Evolutionary conservation across 2,329 filamentous ascomycete genomes (phyloP).

Genomic region (Metarhizium brunneum): DNA sequence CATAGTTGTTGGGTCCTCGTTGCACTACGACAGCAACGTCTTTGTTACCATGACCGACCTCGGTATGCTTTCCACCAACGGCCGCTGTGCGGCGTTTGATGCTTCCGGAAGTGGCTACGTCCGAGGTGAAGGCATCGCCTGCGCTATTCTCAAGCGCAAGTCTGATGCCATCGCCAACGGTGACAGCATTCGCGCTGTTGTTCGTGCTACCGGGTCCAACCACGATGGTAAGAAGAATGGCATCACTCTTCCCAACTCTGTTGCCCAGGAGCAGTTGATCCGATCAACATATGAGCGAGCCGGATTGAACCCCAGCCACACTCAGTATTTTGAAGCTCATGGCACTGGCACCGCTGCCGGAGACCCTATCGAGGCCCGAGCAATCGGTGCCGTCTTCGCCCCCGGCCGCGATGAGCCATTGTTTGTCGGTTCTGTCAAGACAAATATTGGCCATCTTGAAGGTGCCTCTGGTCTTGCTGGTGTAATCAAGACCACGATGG

Average conservation of each 20-base stretch:
- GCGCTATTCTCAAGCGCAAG: slow-evolving; percentile 32
- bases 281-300: slow-evolving; percentile 2
- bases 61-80: slow-evolving; percentile 6
- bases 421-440: slow-evolving; percentile 18
- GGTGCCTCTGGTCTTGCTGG: slow-evolving; percentile 13
- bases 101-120: slow-evolving; percentile 32
- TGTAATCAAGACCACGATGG: slow-evolving; percentile 16
- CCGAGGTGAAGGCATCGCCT: slow-evolving; percentile 33
- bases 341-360: slow-evolving; percentile 30
- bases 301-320: slow-evolving; percentile 14
- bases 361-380: slow-evolving; percentile 18
- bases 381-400: slow-evolving; percentile 11
- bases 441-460: slow-evolving; percentile 17
- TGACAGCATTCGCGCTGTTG: slow-evolving; percentile 23
- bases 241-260: not conserved
- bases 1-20: slow-evolving; percentile 8
- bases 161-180: slow-evolving; percentile 30
- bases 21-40: slow-evolving; percentile 1
- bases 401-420: slow-evolving; percentile 16
- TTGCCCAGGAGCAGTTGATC: slow-evolving; percentile 9
- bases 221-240: not conserved
- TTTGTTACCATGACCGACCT: slow-evolving; percentile 2
- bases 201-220: not conserved
- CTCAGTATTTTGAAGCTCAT: slow-evolving; percentile 27
- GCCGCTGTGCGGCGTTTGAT: slow-evolving; percentile 23